phyloP scores from a whole-genome alignment of 2,329 filamentous ascomycete genomes.

The Sphaerulina vaccinii region DNA sequence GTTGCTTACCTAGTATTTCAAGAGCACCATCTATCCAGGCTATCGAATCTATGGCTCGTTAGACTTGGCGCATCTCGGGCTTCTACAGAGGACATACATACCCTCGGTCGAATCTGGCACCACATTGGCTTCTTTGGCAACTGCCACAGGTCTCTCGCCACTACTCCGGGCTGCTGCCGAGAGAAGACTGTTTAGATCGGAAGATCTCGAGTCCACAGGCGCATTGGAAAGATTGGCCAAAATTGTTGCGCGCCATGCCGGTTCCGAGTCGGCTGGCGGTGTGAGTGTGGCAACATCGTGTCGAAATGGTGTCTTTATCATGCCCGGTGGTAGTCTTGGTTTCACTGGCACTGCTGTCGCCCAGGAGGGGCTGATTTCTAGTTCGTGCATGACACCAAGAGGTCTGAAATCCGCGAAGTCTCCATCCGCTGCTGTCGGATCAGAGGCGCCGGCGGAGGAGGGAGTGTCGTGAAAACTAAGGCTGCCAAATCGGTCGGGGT shows the following conservation, averaged over 20 bases:
- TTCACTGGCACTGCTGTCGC: constrained; percentile 6
- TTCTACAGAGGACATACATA: constrained; percentile 6
- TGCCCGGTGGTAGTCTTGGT: constrained; percentile 18
- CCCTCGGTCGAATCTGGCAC: not conserved
- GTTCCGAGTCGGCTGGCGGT: constrained; percentile 45
- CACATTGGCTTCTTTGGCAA: not conserved
- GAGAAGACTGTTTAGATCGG: constrained; percentile 35
- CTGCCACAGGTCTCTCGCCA: not conserved
- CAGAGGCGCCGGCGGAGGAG: not conserved
- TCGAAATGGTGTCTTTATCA: constrained; percentile 33
- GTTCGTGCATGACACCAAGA: constrained; percentile 16
- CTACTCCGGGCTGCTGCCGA: not conserved
- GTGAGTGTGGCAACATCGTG: constrained; percentile 46
- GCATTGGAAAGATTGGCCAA: constrained; percentile 39
- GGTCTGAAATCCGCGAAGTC: constrained; percentile 9
- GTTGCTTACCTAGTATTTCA: constrained; percentile 32
- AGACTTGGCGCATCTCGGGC: not conserved
- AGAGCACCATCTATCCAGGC: constrained; percentile 34
- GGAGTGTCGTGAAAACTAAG: constrained; percentile 23
- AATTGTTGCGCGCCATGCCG: constrained; percentile 40
- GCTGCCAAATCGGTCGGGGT: constrained; percentile 41
- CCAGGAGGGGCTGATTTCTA: no score
- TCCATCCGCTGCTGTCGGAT: not conserved
- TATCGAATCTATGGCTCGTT: constrained; percentile 1
- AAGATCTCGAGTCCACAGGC: constrained; percentile 42